phyloP scores from a whole-genome alignment of 2,329 filamentous ascomycete species.

The Cercospora canescens region DNA sequence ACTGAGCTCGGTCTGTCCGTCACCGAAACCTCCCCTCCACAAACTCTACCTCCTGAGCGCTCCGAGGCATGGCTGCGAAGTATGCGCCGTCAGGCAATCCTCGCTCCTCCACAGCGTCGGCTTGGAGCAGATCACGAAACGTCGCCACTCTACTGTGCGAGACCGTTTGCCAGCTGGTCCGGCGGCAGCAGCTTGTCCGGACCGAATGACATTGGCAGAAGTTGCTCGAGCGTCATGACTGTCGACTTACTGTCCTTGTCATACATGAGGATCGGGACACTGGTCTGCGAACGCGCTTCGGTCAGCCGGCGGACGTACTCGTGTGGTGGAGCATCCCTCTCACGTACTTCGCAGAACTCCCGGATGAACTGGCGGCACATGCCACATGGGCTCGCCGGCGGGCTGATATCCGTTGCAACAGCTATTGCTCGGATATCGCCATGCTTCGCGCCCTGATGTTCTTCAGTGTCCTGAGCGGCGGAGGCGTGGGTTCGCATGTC shows the following conservation, averaged over 20 bases:
- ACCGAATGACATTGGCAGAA: slow-evolving; percentile 57
- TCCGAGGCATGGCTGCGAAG: background rate
- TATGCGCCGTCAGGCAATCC: background rate
- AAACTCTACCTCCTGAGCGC: background rate
- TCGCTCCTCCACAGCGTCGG: background rate
- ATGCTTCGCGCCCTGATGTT: slow-evolving; percentile 37
- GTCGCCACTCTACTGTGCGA: slow-evolving; percentile 8
- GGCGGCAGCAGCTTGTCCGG: slow-evolving; percentile 46
- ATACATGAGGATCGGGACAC: slow-evolving; percentile 86
- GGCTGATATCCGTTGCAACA: slow-evolving; percentile 71
- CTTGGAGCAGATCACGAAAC: background rate
- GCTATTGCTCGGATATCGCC: slow-evolving; percentile 73
- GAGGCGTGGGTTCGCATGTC: background rate
- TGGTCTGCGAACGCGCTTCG: slow-evolving; percentile 22
- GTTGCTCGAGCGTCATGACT: slow-evolving; percentile 67
- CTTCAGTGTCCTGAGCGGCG: background rate
- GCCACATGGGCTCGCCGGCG: slow-evolving; percentile 68
- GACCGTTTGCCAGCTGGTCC: slow-evolving; percentile 26
- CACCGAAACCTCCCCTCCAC: background rate
- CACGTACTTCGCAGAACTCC: slow-evolving; percentile 47
- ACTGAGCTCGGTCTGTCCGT: background rate
- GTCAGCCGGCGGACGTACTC: background rate
- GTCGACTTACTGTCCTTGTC: slow-evolving; percentile 74
- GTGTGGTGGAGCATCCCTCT: background rate
- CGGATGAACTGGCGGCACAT: slow-evolving; percentile 85